Conservation (phyloP, 2,329 filamentous ascomycete genomes). For the Cercospora zeina region DNA sequence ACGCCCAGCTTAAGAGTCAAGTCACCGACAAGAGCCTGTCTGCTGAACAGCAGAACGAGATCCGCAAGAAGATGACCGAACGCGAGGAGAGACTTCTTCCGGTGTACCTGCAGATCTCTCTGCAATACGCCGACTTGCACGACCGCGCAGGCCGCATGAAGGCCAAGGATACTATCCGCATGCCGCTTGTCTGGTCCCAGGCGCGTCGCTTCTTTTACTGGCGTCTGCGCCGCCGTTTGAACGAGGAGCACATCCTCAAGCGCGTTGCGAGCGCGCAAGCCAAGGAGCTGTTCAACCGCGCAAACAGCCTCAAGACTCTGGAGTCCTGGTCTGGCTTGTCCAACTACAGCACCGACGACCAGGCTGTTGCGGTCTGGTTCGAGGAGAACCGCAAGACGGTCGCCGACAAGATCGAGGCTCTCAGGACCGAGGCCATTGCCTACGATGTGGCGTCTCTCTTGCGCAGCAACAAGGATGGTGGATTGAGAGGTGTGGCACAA, state of each 20-base stretch:
- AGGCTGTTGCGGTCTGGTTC: slow-evolving; percentile 88
- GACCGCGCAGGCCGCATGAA: slow-evolving; percentile 97
- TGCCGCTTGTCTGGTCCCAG: slow-evolving; percentile 79
- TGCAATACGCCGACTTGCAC: slow-evolving; percentile 96
- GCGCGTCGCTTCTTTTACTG: slow-evolving; percentile 99
- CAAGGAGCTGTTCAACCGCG: slow-evolving; percentile 45
- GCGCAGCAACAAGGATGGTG: slow-evolving; percentile 65
- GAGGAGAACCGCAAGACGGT: slow-evolving; percentile 88
- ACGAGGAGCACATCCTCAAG: slow-evolving; percentile 95
- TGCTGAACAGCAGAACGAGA: slow-evolving; percentile 70
- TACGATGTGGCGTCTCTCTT: slow-evolving; percentile 69
- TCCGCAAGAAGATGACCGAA: slow-evolving; percentile 80
- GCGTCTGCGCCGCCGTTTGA: slow-evolving; percentile 93
- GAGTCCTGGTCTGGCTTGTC: slow-evolving; percentile 79
- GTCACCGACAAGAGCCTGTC: slow-evolving; percentile 66
- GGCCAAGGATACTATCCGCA: slow-evolving; percentile 91
- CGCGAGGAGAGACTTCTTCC: slow-evolving; percentile 88
- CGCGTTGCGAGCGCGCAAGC: slow-evolving; percentile 64
- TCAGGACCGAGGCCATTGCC: slow-evolving; percentile 74
- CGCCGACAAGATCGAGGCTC: slow-evolving; percentile 76
- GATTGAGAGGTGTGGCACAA: slow-evolving; percentile 82
- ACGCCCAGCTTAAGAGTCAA: slow-evolving; percentile 79
- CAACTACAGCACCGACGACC: slow-evolving; percentile 76
- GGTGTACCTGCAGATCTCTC: slow-evolving; percentile 90
- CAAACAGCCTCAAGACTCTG: slow-evolving; percentile 67